phyloP scores from a whole-genome alignment of 768 basidiomycete genomes.

The Calvatia gigantea region DNA sequence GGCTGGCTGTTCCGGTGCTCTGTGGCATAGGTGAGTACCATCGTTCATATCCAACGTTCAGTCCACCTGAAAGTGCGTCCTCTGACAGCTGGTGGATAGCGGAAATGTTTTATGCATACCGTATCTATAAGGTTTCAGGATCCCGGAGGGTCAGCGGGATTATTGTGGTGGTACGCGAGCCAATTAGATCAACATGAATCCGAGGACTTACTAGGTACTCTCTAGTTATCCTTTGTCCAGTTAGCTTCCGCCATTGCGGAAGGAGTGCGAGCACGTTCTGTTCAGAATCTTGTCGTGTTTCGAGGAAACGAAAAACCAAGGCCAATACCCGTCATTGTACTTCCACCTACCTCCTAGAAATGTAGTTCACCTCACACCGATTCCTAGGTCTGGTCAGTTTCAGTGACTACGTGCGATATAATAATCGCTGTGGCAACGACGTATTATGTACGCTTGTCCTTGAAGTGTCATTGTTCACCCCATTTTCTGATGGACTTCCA shows the following conservation, averaged over 20 bases:
- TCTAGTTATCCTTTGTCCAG: slow-evolving; percentile 1
- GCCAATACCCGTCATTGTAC: background rate
- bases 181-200: background rate
- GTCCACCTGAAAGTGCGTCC: background rate
- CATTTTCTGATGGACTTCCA: no score
- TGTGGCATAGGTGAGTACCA: background rate
- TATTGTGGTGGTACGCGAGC: background rate
- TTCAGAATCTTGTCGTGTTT: background rate
- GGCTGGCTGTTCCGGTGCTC: slow-evolving; percentile 2
- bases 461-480: background rate
- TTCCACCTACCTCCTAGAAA: no score
- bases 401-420: slow-evolving; percentile 5
- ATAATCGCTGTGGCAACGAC: slow-evolving; percentile 4
- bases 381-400: background rate
- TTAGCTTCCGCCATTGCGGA: background rate
- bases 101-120: slow-evolving; percentile 2
- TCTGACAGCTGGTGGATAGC: slow-evolving; percentile 8
- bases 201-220: background rate
- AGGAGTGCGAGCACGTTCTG: background rate
- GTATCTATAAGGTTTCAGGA: background rate
- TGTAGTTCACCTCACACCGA: background rate
- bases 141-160: background rate
- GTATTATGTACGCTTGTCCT: background rate
- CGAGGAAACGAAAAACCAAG: background rate
- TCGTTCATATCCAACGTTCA: background rate